Conservation (phyloP, 192 early-diverging fungal species). For the Dimargaris cristalligena region DNA sequence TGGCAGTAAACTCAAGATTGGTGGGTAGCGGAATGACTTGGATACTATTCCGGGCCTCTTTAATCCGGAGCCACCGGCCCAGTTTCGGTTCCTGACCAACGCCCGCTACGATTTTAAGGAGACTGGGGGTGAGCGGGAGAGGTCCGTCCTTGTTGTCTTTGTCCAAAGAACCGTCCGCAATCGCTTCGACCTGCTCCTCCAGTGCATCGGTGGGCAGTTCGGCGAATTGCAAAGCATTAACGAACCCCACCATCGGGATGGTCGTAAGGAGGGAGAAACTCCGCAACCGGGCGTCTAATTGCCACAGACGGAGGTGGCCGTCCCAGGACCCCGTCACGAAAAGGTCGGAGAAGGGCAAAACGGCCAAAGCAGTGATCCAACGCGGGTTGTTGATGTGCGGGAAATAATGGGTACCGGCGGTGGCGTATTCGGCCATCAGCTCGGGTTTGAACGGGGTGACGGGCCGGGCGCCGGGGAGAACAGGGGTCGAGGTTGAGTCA, state of each 20-base stretch:
- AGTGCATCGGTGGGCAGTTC: constrained; percentile 9
- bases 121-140: neutral
- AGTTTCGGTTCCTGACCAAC: constrained; percentile 78
- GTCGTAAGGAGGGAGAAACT: constrained; percentile 37
- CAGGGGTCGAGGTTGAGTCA: neutral
- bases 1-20: neutral
- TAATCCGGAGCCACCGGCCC: constrained; percentile 78
- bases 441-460: neutral
- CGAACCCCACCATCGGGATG: constrained; percentile 46
- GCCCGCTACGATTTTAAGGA: constrained; percentile 35
- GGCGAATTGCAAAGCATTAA: constrained; percentile 32
- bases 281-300: constrained; percentile 46
- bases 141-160: neutral
- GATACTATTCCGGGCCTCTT: constrained; percentile 58
- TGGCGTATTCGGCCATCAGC: neutral
- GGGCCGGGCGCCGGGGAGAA: neutral
- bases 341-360: constrained; percentile 69
- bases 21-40: constrained; percentile 41
- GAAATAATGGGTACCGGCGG: neutral
- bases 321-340: constrained; percentile 84
- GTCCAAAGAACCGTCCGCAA: neutral
- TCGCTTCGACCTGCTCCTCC: neutral
- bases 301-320: constrained; percentile 78
- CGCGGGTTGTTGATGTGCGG: constrained; percentile 18
- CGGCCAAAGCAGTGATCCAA: constrained; percentile 81